Evolutionary conservation across 768 basidiomycete genomes (phyloP).

Genomic region (Russula sp.): DNA sequence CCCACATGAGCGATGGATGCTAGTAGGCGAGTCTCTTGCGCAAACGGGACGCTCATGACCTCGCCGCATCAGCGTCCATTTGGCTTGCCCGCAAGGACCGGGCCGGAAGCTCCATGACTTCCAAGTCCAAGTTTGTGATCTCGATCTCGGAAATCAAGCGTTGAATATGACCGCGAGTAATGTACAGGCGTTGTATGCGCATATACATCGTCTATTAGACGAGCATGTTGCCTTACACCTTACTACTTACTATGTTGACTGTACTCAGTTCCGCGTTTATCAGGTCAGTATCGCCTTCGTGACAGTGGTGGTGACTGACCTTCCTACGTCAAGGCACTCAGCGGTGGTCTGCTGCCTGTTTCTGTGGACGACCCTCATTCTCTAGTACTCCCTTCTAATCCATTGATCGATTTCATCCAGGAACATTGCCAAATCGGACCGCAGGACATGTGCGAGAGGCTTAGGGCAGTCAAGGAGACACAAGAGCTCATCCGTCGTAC

Average conservation of each 20-base stretch:
- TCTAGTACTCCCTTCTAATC: constrained; percentile 15
- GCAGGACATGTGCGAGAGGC: neutral
- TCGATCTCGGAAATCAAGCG: neutral
- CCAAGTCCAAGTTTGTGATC: neutral
- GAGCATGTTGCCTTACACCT: constrained; percentile 14
- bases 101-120: neutral
- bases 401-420: constrained; percentile 9
- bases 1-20: constrained; percentile 64
- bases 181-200: constrained; percentile 4
- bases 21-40: neutral
- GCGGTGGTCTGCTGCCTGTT: neutral
- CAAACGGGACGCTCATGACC: neutral
- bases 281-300: constrained; percentile 7
- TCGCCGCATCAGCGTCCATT: neutral
- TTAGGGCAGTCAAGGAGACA: neutral
- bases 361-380: constrained; percentile 11
- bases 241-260: constrained; percentile 9
- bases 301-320: neutral
- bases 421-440: neutral
- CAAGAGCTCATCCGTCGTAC: constrained; percentile 2
- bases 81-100: neutral
- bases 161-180: neutral
- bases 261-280: constrained; percentile 15
- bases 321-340: constrained; percentile 5
- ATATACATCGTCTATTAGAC: constrained; percentile 19